Conservation (phyloP, 1,139 yeast species). For the Geotrichum restrictum region DNA sequence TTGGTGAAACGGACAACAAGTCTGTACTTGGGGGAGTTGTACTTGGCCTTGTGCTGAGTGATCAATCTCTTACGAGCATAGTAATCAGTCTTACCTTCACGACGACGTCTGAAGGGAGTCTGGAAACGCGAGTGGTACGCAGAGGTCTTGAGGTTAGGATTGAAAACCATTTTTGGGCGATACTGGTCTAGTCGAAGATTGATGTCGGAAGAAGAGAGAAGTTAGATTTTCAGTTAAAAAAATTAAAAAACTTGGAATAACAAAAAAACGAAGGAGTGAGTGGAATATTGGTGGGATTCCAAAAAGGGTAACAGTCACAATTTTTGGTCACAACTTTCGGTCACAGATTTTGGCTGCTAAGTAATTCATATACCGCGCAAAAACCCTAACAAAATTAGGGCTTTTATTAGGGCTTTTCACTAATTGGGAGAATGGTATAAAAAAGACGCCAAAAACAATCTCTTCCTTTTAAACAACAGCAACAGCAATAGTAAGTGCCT, state of each 20-base stretch:
- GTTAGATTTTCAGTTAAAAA: constrained; percentile 18
- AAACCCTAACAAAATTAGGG: background rate
- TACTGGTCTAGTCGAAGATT: constrained; percentile 3
- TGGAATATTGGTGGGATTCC: background rate
- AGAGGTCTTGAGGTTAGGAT: constrained; percentile 66
- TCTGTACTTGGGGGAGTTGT: constrained; percentile 99
- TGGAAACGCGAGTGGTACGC: constrained; percentile 99
- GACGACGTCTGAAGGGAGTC: constrained; percentile 99
- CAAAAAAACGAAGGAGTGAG: background rate
- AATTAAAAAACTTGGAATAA: background rate
- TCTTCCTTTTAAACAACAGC: background rate
- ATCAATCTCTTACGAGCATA: constrained; percentile 99
- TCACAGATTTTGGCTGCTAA: no score
- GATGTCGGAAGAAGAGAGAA: constrained; percentile 5
- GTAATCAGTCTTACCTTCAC: constrained; percentile 99
- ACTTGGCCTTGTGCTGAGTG: constrained; percentile 99
- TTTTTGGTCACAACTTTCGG: background rate
- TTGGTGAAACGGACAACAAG: constrained; percentile 99
- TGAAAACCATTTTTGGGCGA: constrained; percentile 62
- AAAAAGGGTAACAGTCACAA: background rate
- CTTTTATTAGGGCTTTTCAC: background rate
- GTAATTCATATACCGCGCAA: background rate
- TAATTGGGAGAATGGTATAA: background rate
- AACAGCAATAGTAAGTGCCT: constrained; percentile 1
- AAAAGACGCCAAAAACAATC: background rate